These are phyloP conservation scores for Huiozyma sinensis DNA, from an alignment of 805 yeast species.

Conservation along the genomic window DNA sequence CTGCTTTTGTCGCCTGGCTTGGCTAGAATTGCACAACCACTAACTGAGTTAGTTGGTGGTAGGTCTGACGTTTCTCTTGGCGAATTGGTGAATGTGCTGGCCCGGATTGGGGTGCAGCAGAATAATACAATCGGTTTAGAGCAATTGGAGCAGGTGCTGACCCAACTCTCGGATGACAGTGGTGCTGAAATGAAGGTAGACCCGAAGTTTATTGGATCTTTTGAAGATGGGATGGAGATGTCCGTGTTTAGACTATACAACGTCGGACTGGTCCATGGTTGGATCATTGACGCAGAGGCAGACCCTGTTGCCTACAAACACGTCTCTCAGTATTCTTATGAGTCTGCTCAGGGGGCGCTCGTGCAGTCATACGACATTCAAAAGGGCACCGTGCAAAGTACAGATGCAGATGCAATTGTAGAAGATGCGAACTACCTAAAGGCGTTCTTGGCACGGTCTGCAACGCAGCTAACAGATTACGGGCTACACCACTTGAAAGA, in stretches of 20 bases:
- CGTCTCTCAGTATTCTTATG: slow-evolving; percentile 40
- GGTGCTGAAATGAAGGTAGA: slow-evolving; percentile 38
- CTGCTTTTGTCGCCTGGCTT: slow-evolving; percentile 40
- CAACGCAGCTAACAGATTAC: slow-evolving; percentile 62
- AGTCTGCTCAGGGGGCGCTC: slow-evolving; percentile 48
- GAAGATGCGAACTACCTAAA: slow-evolving; percentile 30
- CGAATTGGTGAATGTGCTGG: slow-evolving; percentile 39
- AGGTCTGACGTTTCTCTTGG: slow-evolving; percentile 27
- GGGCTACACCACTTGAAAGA: slow-evolving; percentile 46
- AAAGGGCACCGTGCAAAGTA: slow-evolving; percentile 15
- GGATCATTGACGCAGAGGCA: slow-evolving; percentile 47
- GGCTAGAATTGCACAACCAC: neutral
- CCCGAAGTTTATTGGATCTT: slow-evolving; percentile 56
- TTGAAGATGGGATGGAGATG: slow-evolving; percentile 42
- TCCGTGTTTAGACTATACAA: slow-evolving; percentile 49
- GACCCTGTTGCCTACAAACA: slow-evolving; percentile 27
- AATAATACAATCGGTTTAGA: slow-evolving; percentile 24
- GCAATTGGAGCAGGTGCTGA: slow-evolving; percentile 44
- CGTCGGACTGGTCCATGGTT: slow-evolving; percentile 68
- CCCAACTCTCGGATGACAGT: slow-evolving; percentile 31
- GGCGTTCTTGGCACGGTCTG: slow-evolving; percentile 47
- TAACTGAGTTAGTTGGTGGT: slow-evolving; percentile 27
- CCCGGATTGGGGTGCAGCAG: slow-evolving; percentile 32
- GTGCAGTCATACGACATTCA: slow-evolving; percentile 35
- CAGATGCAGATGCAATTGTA: slow-evolving; percentile 20